phyloP scores from a whole-genome alignment of 2,329 filamentous ascomycete genomes.

The Trichoderma guizhouense region DNA sequence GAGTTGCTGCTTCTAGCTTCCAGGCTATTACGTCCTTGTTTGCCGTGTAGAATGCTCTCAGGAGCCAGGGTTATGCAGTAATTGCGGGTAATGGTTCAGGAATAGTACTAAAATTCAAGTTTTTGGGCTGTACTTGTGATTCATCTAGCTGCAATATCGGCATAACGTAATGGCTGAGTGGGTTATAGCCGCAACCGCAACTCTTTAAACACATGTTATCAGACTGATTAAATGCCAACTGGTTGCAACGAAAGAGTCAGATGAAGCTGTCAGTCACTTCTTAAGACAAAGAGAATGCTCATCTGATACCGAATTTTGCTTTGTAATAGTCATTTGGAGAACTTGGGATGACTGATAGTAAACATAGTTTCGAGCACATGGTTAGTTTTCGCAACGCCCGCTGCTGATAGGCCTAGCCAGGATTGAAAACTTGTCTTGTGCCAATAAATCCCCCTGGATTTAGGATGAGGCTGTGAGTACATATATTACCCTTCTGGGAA shows the following conservation, averaged over 20 bases:
- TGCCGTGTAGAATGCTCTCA: background rate
- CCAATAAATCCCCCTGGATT: background rate
- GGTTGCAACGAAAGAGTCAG: background rate
- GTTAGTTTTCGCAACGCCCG: background rate
- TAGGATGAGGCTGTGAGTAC: background rate
- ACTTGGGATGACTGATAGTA: background rate
- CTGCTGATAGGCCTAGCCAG: background rate
- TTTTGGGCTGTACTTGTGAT: background rate
- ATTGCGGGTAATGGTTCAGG: background rate
- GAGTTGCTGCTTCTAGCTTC: background rate
- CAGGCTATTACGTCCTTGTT: background rate
- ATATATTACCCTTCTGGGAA: background rate
- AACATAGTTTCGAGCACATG: background rate
- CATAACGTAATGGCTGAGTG: background rate
- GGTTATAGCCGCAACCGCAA: background rate
- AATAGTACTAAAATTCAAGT: background rate
- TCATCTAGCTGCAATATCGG: background rate
- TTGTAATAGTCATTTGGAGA: background rate
- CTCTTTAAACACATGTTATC: background rate
- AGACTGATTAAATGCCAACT: background rate
- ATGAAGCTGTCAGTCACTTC: background rate
- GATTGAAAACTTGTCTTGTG: background rate
- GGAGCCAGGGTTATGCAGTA: background rate
- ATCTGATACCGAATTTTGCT: background rate
- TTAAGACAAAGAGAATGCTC: background rate